Percentiles rank a stretch among this genome's conserved stretches.
These are phyloP conservation scores for Nevesoporus exiguus DNA, from an alignment of 768 basidiomycete genomes.

Conservation along the genomic window DNA sequence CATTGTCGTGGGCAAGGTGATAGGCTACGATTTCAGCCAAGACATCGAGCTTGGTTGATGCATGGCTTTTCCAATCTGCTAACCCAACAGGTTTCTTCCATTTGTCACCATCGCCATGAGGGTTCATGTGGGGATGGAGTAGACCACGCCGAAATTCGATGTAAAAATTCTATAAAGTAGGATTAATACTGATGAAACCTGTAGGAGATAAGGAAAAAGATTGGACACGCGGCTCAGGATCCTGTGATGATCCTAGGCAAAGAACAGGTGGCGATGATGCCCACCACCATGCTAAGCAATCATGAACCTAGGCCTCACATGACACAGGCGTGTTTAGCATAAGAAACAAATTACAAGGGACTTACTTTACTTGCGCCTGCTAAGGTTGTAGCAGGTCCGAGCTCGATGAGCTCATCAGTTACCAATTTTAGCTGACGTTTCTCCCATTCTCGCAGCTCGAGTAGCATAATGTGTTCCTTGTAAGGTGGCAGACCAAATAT, in stretches of 20 bases:
- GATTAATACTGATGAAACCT: no score
- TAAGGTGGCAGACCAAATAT: background rate
- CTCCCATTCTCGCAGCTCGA: background rate
- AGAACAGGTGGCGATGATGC: no score
- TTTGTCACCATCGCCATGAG: background rate
- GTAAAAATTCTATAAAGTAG: conserved; percentile 11
- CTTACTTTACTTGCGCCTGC: background rate
- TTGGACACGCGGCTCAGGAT: no score
- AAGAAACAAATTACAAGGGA: background rate
- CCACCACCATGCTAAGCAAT: no score
- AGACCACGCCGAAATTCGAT: conserved; percentile 7
- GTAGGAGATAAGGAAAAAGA: no score
- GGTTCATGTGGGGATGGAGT: background rate
- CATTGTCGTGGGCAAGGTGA: background rate
- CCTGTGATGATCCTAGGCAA: no score
- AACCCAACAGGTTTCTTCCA: background rate
- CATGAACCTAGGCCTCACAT: no score
- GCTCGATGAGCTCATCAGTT: background rate
- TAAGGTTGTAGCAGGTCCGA: background rate
- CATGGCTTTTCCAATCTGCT: background rate
- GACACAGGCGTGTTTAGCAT: no score
- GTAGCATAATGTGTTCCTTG: background rate
- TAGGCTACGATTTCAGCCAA: background rate
- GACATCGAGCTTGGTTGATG: conserved; percentile 1
- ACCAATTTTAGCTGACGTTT: no score